Evolutionary conservation across 1,284 basidiomycete species (phyloP).

Genomic region (Pseudozyma tsukubaensis): DNA sequence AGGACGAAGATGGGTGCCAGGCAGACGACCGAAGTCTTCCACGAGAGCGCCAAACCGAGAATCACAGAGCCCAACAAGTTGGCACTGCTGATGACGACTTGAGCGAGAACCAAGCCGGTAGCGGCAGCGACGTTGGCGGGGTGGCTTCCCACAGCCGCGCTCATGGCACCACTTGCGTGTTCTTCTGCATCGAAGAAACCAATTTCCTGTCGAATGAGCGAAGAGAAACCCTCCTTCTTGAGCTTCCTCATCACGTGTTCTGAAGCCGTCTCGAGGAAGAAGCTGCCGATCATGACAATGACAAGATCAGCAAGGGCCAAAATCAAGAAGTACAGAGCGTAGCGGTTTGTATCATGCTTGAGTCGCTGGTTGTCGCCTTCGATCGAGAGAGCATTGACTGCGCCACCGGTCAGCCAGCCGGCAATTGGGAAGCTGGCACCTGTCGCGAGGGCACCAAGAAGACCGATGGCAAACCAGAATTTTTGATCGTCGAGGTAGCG

Average conservation of each 20-base stretch:
- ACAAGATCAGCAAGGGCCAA: conserved; percentile 50
- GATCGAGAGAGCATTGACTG: conserved; percentile 58
- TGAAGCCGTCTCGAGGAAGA: conserved; percentile 61
- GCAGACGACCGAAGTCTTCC: conserved; percentile 68
- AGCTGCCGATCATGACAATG: conserved; percentile 53
- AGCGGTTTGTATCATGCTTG: conserved; percentile 43
- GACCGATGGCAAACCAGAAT: conserved; percentile 49
- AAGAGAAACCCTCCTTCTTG: conserved; percentile 53
- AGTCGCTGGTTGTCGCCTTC: conserved; percentile 36
- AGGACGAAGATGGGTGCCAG: conserved; percentile 67
- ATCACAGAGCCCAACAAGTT: conserved; percentile 69
- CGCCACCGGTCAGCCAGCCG: conserved; percentile 64
- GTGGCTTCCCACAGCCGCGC: conserved; percentile 67
- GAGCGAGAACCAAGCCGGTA: conserved; percentile 69
- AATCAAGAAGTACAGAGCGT: conserved; percentile 60
- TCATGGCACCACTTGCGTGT: conserved; percentile 69
- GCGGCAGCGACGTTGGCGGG: conserved; percentile 69
- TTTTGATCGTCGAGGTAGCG: conserved; percentile 43
- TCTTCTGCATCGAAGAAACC: conserved; percentile 66
- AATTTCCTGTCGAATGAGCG: conserved; percentile 63
- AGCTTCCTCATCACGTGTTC: conserved; percentile 58
- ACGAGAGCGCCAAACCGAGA: conserved; percentile 69
- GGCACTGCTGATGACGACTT: conserved; percentile 64
- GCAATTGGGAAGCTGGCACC: conserved; percentile 70
- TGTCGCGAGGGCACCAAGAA: conserved; percentile 39